Percentiles rank a stretch among this genome's conserved stretches.
Conservation (phyloP, 306 rosid genomes). For the Vigna reflexopilosa region DNA sequence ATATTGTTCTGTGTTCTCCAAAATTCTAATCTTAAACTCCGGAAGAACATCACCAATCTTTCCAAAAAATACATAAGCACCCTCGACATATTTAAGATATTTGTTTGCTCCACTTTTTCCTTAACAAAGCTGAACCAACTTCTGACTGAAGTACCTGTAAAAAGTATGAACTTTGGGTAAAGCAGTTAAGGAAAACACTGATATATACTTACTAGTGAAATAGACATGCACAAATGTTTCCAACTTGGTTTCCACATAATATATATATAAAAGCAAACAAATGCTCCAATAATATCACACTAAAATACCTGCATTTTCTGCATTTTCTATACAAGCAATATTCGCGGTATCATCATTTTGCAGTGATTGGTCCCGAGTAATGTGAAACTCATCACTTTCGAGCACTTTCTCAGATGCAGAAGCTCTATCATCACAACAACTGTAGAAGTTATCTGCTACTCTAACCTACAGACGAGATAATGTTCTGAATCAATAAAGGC, state of each 20-base stretch:
- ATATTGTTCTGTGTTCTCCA: constrained; percentile 64
- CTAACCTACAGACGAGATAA: constrained; percentile 47
- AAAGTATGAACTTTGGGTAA: not conserved
- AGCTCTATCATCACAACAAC: constrained; percentile 68
- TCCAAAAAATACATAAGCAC: constrained; percentile 54
- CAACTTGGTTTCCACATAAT: constrained; percentile 7
- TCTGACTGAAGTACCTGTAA: constrained; percentile 54
- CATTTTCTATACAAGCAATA: constrained; percentile 40
- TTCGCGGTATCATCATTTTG: constrained; percentile 34
- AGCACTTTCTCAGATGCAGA: constrained; percentile 41
- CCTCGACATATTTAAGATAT: constrained; percentile 50
- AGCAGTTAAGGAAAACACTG: not conserved
- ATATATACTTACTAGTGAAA: constrained; percentile 5
- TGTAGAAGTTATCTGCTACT: constrained; percentile 60
- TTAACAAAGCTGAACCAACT: constrained; percentile 46
- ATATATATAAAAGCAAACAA: constrained; percentile 13
- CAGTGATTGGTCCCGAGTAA: constrained; percentile 44
- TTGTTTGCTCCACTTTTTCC: constrained; percentile 56
- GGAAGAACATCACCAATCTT: constrained; percentile 57
- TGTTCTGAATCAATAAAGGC: constrained; percentile 14
- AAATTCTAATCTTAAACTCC: constrained; percentile 54
- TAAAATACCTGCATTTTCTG: constrained; percentile 70
- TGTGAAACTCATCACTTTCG: constrained; percentile 40
- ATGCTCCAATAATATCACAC: constrained; percentile 5
- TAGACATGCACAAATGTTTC: not conserved